Conservation (phyloP, 257 asterid species). For the Fraxinus cuspidata region DNA sequence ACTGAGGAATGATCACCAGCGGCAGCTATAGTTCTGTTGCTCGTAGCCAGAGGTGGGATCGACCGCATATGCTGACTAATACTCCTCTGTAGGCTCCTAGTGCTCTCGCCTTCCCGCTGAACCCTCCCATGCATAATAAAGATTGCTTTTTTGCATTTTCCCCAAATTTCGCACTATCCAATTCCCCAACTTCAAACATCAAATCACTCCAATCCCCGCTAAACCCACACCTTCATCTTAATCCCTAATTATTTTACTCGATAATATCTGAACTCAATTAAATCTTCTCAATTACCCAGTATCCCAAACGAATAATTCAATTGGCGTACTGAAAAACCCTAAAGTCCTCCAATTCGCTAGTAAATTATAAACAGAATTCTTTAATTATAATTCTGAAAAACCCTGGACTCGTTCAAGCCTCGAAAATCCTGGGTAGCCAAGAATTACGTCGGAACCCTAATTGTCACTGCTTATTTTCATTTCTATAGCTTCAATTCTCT, state of each 20-base stretch:
- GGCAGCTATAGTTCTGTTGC: slow-evolving; percentile 27
- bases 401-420: slow-evolving; percentile 9
- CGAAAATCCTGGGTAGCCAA: neutral
- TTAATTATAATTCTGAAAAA: neutral
- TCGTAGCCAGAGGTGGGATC: slow-evolving; percentile 32
- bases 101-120: slow-evolving; percentile 46
- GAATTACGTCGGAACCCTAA: slow-evolving; percentile 14
- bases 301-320: neutral
- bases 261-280: slow-evolving; percentile 4
- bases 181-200: slow-evolving; percentile 38
- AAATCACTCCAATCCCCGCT: slow-evolving; percentile 20
- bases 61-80: slow-evolving; percentile 56
- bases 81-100: slow-evolving; percentile 34
- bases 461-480: slow-evolving; percentile 12
- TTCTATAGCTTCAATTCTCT: slow-evolving; percentile 32
- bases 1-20: slow-evolving; percentile 31
- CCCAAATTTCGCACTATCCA: slow-evolving; percentile 28
- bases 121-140: slow-evolving; percentile 60
- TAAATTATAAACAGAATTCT: slow-evolving; percentile 15
- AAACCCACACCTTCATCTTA: neutral
- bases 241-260: neutral
- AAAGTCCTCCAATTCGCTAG: slow-evolving; percentile 10
- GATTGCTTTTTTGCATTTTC: slow-evolving; percentile 44
- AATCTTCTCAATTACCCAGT: slow-evolving; percentile 10
- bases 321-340: slow-evolving; percentile 12